These are phyloP conservation scores for Luffa aegyptiaca DNA, from an alignment of 306 rosid species.

Conservation along the genomic window DNA sequence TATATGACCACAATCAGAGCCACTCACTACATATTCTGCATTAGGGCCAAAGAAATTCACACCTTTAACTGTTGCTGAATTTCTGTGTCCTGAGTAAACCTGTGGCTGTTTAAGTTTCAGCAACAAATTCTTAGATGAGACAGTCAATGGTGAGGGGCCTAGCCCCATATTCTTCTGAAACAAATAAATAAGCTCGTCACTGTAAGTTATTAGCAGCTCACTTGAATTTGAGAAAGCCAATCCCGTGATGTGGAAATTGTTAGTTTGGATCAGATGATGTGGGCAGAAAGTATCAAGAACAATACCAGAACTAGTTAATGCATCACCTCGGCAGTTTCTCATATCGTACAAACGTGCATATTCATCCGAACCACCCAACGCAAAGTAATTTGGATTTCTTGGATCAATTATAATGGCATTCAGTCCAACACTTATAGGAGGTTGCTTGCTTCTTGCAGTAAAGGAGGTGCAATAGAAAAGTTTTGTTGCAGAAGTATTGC, in stretches of 20 bases:
- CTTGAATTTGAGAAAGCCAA: neutral
- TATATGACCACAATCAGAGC: slow-evolving; percentile 4
- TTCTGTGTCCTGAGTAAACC: neutral
- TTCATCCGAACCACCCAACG: slow-evolving; percentile 44
- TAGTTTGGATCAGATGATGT: neutral
- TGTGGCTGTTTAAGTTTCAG: slow-evolving; percentile 21
- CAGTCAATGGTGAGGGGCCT: slow-evolving; percentile 25
- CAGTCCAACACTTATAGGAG: slow-evolving; percentile 19
- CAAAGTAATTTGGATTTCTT: slow-evolving; percentile 44
- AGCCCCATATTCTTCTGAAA: slow-evolving; percentile 17
- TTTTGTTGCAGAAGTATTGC: neutral
- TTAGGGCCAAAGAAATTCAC: neutral
- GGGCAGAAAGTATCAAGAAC: neutral
- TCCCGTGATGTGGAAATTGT: slow-evolving; percentile 2
- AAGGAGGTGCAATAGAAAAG: slow-evolving; percentile 27
- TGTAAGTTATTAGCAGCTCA: slow-evolving; percentile 2
- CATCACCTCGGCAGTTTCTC: neutral
- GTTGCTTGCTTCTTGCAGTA: slow-evolving; percentile 20
- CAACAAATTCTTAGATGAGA: slow-evolving; percentile 19
- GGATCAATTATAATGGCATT: slow-evolving; percentile 44
- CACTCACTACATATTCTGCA: neutral
- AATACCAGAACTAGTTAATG: neutral
- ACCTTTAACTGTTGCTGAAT: neutral
- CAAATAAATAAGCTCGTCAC: slow-evolving; percentile 3
- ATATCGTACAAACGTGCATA: slow-evolving; percentile 49